Percentiles rank a stretch among this genome's conserved stretches.
phyloP scores from a whole-genome alignment of 202 grass and related monocot species.

The Setaria viridis region DNA sequence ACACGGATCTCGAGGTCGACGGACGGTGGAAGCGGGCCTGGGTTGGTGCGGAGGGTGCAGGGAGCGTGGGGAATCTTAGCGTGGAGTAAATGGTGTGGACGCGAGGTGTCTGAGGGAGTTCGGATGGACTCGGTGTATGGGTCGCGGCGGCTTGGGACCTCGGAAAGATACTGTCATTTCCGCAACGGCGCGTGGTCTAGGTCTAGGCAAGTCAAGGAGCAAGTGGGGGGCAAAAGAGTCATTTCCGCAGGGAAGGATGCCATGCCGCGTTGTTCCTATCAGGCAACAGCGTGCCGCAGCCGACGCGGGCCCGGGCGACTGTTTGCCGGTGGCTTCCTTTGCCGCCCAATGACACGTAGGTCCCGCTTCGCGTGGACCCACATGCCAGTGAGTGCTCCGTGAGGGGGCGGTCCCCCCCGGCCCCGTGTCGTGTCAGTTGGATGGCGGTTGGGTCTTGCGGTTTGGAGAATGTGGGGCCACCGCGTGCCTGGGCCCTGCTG shows the following conservation, averaged over 20 bases:
- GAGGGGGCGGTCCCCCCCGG: no score
- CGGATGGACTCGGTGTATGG: constrained; percentile 1
- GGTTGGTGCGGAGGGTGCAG: neutral
- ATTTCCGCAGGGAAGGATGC: constrained; percentile 32
- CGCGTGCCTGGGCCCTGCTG: neutral
- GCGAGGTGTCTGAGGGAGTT: neutral
- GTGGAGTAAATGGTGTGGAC: neutral
- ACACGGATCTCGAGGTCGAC: neutral
- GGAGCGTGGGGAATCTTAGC: constrained; percentile 26
- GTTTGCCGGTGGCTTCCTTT: constrained; percentile 2
- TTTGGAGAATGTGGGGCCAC: neutral
- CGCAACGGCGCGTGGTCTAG: neutral
- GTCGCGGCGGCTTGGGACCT: no score
- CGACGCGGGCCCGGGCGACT: neutral
- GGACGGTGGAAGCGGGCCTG: neutral
- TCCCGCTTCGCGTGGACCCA: neutral
- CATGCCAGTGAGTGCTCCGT: neutral
- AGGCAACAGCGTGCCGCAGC: neutral
- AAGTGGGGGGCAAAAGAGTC: neutral
- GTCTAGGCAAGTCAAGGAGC: neutral
- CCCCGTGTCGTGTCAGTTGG: neutral
- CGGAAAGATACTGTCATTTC: no score
- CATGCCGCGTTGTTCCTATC: constrained; percentile 43
- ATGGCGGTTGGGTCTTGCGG: neutral
- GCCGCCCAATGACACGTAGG: neutral